A percentile compares a stretch with the other conserved stretches of the same genome.
phyloP scores from a whole-genome alignment of 768 basidiomycete genomes.

The Lactarius sp. region DNA sequence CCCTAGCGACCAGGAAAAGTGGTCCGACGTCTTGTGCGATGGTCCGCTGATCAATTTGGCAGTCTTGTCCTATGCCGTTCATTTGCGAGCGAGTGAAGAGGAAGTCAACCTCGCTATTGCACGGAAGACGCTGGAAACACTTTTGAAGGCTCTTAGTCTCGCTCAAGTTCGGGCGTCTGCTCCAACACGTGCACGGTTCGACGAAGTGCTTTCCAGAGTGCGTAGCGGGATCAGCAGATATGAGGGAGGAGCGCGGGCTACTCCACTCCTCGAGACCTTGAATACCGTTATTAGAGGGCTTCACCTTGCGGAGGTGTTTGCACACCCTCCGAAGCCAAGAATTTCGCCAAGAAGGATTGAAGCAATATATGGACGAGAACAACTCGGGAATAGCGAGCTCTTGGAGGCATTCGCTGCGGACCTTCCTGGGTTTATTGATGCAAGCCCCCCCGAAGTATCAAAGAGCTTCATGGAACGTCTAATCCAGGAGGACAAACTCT shows the following conservation, averaged over 20 bases:
- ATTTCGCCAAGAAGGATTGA: background rate
- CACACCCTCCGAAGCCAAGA: background rate
- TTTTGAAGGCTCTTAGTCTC: slow-evolving; percentile 1
- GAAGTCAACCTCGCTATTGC: background rate
- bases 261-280: background rate
- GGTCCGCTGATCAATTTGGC: slow-evolving; percentile 11
- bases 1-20: background rate
- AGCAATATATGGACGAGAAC: slow-evolving; percentile 1
- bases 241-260: background rate
- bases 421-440: background rate
- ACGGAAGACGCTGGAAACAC: background rate
- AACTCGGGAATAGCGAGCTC: background rate
- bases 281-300: background rate
- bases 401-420: background rate
- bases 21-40: background rate
- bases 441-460: background rate
- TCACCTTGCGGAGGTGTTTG: background rate
- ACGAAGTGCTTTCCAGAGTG: background rate
- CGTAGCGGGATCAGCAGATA: background rate
- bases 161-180: background rate
- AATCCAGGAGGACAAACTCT: background rate
- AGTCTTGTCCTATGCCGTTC: background rate
- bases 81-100: background rate
- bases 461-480: background rate
- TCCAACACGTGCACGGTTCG: background rate